phyloP scores from a whole-genome alignment of 192 early-diverging fungal species.

The Linnemannia exigua region DNA sequence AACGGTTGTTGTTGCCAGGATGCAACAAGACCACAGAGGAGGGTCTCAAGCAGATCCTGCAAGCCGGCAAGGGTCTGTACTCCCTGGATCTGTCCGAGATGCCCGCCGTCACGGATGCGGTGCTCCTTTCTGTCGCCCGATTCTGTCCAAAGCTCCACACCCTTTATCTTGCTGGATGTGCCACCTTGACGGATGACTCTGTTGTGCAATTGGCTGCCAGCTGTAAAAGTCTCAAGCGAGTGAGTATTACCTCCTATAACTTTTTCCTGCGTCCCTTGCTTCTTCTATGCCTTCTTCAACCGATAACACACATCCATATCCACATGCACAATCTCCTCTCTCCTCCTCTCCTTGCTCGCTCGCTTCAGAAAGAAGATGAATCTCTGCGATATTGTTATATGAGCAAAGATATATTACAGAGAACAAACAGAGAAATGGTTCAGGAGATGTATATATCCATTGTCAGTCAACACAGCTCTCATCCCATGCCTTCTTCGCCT shows the following conservation, averaged over 20 bases:
- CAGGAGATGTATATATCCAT: not conserved
- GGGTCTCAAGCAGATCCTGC: constrained; percentile 60
- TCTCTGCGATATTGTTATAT: not conserved
- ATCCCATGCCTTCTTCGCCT: not conserved
- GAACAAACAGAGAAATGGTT: constrained; percentile 5
- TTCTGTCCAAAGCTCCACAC: constrained; percentile 68
- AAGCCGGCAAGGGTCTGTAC: constrained; percentile 52
- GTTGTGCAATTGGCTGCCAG: constrained; percentile 58
- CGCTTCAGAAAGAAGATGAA: not conserved
- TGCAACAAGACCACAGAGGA: constrained; percentile 61
- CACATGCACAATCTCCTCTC: not conserved
- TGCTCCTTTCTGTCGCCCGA: constrained; percentile 59
- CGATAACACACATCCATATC: not conserved
- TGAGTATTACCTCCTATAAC: constrained; percentile 46
- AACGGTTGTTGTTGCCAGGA: constrained; percentile 66
- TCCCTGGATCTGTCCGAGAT: constrained; percentile 69
- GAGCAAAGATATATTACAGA: not conserved
- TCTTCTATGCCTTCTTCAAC: not conserved
- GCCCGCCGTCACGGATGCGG: constrained; percentile 57
- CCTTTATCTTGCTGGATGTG: constrained; percentile 66
- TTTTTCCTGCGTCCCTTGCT: not conserved
- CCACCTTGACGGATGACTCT: constrained; percentile 61
- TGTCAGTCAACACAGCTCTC: not conserved
- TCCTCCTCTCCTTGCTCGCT: not conserved
- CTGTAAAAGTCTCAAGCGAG: constrained; percentile 65